Conservation (phyloP, 169 alveolate species). For the Eimeria acervulina region DNA sequence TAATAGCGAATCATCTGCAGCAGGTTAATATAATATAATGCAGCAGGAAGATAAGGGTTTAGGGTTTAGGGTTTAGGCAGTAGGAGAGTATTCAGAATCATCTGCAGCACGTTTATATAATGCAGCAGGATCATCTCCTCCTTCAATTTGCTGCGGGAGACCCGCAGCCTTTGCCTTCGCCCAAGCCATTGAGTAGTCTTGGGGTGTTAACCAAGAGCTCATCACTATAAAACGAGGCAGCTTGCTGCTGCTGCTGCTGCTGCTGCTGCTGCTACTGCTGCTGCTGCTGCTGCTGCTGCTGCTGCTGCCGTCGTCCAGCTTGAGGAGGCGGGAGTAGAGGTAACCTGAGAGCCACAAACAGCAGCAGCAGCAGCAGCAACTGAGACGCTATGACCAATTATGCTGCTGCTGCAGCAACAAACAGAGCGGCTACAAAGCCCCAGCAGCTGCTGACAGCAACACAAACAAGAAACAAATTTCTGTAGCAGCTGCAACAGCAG, state of each 20-base stretch:
- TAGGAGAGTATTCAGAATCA: conserved; percentile 8
- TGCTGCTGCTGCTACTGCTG: too few species aligned
- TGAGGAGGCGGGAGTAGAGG: conserved; percentile 5
- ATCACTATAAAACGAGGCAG: background rate
- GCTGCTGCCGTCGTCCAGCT: background rate
- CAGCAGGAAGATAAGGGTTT: background rate
- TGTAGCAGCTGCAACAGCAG: too few species aligned
- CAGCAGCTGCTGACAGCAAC: too few species aligned
- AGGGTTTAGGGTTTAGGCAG: background rate
- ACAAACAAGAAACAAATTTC: too few species aligned
- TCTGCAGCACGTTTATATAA: background rate
- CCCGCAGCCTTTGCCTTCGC: background rate
- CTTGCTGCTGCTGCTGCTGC: too few species aligned
- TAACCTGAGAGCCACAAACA: background rate
- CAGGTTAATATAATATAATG: background rate
- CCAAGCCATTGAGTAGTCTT: background rate
- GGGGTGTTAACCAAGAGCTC: background rate
- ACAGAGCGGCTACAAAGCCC: too few species aligned
- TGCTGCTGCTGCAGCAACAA: background rate
- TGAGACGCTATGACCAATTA: background rate
- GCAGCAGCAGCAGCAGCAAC: background rate
- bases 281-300: too few species aligned
- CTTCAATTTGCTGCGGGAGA: background rate
- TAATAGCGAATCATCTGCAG: background rate
- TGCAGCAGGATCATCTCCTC: background rate